Conservation (phyloP, 306 rosid species). For the Sphenostylis stenocarpa region DNA sequence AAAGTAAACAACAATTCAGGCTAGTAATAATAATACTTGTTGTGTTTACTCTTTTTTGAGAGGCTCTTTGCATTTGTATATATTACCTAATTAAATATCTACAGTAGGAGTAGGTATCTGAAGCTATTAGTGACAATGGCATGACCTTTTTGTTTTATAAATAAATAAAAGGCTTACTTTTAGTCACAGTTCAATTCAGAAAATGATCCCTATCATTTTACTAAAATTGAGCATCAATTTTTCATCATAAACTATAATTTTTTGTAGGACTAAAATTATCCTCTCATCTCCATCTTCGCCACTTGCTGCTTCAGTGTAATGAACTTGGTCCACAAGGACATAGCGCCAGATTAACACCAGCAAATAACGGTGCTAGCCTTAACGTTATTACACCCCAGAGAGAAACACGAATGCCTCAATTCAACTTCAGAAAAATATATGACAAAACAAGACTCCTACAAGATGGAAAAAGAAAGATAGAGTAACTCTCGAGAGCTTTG, state of each 20-base stretch:
- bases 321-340: no score
- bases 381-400: neutral
- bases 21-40: neutral
- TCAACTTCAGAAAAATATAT: neutral
- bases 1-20: neutral
- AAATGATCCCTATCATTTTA: neutral
- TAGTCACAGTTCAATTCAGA: no score
- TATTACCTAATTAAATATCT: neutral
- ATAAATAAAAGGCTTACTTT: neutral
- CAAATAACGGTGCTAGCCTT: neutral
- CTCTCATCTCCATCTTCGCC: no score
- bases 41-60: neutral
- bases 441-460: neutral
- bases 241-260: no score
- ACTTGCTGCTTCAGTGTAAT: no score
- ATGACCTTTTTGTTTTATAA: neutral
- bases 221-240: neutral
- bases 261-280: no score
- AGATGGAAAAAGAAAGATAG: neutral
- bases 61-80: neutral
- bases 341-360: no score
- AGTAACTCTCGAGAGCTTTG: slow-evolving; percentile 1
- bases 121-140: neutral
- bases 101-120: neutral
- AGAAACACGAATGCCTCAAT: neutral